phyloP scores from a whole-genome alignment of 305 asterid species.

The Solanum hybrid region DNA sequence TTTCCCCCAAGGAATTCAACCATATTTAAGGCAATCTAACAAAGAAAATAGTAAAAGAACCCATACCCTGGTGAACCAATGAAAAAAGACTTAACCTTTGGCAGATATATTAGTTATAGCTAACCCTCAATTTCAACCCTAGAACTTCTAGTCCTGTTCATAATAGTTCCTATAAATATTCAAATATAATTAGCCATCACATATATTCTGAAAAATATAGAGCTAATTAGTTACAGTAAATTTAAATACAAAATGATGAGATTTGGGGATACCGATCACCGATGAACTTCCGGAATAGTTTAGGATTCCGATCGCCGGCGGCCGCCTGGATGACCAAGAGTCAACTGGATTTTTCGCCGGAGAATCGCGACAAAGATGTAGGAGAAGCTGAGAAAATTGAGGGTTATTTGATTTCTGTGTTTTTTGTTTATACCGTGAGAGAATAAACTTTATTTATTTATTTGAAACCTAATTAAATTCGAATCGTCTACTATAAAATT shows the following conservation, averaged over 20 bases:
- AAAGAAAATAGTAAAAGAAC: not conserved
- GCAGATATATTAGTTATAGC: not conserved
- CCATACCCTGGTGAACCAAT: not conserved
- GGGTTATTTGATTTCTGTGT: not conserved
- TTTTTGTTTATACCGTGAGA: not conserved
- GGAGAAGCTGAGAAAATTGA: not conserved
- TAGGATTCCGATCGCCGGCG: not conserved
- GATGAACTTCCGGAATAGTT: not conserved
- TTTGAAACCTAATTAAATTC: not conserved
- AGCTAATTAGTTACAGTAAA: not conserved
- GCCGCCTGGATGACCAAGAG: not conserved
- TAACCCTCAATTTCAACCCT: not conserved
- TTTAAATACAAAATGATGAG: not conserved
- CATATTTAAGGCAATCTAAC: not conserved
- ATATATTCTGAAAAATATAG: not conserved
- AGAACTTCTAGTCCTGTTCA: not conserved
- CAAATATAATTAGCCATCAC: not conserved
- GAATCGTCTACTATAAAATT: rapidly evolving
- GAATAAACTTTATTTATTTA: not conserved
- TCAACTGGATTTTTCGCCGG: not conserved
- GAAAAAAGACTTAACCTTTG: not conserved
- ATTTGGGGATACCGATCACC: not conserved
- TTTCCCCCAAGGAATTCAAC: not conserved
- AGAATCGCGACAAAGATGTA: not conserved
- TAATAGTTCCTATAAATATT: not conserved